Conservation (phyloP, 805 yeast genomes). For the Nakazawaea peltata region DNA sequence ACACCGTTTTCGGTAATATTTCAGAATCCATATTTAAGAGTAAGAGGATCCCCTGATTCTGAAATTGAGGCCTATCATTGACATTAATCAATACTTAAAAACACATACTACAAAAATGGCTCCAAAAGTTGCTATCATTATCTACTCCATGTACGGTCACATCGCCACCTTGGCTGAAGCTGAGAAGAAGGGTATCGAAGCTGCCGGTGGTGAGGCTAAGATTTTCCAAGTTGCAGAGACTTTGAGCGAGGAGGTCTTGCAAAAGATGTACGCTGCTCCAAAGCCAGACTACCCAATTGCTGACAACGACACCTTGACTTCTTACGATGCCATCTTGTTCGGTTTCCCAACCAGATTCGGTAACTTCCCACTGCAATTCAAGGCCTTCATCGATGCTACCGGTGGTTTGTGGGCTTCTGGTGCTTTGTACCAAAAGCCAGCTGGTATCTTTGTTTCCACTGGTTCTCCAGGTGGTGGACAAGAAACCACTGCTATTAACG, state of each 20-base stretch:
- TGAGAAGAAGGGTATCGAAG: constrained; percentile 57
- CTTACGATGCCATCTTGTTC: constrained; percentile 74
- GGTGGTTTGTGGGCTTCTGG: constrained; percentile 78
- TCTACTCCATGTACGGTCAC: constrained; percentile 78
- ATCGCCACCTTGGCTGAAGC: constrained; percentile 59
- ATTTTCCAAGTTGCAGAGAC: constrained; percentile 77
- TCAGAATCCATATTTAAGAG: no score
- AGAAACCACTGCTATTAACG: constrained; percentile 60
- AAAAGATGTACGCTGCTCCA: constrained; percentile 52
- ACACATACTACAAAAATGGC: constrained; percentile 10
- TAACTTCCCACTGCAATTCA: constrained; percentile 70
- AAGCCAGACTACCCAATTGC: constrained; percentile 61
- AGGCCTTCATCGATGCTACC: constrained; percentile 68
- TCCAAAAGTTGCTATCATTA: constrained; percentile 29
- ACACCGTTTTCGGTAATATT: no score
- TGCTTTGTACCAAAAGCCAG: constrained; percentile 64
- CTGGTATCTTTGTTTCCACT: constrained; percentile 64
- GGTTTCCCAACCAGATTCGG: constrained; percentile 89
- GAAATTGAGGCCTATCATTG: not conserved
- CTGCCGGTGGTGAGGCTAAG: constrained; percentile 63
- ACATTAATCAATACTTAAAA: not conserved
- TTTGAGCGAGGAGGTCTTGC: constrained; percentile 48
- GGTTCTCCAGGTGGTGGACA: constrained; percentile 81
- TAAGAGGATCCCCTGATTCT: no score
- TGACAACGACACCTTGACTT: constrained; percentile 43